Evolutionary conservation across 1,139 yeast species (phyloP).

Genomic region (Suhomyces bolitotheri): DNA sequence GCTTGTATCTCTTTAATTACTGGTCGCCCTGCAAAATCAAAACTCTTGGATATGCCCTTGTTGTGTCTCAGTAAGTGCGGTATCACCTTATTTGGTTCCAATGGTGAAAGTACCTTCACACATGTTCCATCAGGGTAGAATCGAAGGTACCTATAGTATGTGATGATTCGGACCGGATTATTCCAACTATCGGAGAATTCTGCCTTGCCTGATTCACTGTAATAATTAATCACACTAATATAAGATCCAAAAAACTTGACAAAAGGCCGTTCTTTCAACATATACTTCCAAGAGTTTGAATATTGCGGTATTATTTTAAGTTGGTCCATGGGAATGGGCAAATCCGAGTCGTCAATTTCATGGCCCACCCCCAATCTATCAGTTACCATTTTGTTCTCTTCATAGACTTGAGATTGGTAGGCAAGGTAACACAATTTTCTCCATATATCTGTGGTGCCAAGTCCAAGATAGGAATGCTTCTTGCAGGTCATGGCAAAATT

Average conservation of each 20-base stretch:
- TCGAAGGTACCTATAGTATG: conserved; percentile 82
- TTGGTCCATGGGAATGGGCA: conserved; percentile 47
- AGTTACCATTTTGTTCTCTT: conserved; percentile 32
- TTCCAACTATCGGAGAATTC: conserved; percentile 70
- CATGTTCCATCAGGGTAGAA: conserved; percentile 81
- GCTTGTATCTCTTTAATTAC: conserved; percentile 31
- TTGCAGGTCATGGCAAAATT: conserved; percentile 62
- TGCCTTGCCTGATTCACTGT: conserved; percentile 73
- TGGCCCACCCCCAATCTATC: conserved; percentile 12
- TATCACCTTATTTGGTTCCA: conserved; percentile 65
- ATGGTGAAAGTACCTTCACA: conserved; percentile 60
- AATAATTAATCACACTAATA: conserved; percentile 80
- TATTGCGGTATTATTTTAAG: conserved; percentile 46
- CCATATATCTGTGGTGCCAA: conserved; percentile 57
- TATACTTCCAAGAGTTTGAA: conserved; percentile 52
- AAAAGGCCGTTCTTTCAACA: conserved; percentile 59
- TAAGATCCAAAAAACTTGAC: conserved; percentile 81
- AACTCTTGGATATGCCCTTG: conserved; percentile 2
- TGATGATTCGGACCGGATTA: conserved; percentile 77
- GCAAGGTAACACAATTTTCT: conserved; percentile 53
- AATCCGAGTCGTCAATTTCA: conserved; percentile 24
- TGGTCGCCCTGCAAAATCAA: conserved; percentile 7
- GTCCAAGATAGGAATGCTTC: conserved; percentile 61
- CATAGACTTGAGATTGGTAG: conserved; percentile 59
- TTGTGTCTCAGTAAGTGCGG: conserved; percentile 48